Conservation (phyloP, 2,329 filamentous ascomycete species). For the Chaetothyriales sp. region DNA sequence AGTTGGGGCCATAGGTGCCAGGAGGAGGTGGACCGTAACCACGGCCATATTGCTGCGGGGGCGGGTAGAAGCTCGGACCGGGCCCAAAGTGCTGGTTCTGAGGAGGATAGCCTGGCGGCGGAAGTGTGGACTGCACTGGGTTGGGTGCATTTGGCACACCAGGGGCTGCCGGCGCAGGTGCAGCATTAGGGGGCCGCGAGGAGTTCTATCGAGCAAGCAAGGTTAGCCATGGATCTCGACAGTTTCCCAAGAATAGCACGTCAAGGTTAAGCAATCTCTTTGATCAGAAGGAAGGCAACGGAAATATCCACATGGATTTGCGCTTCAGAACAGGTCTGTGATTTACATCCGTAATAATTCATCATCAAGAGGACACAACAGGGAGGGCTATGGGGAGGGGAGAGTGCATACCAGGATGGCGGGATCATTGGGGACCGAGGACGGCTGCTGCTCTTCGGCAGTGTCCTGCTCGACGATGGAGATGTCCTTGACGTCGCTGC, state of each 20-base stretch:
- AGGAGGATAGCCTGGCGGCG: slow-evolving; percentile 26
- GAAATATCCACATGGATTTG: slow-evolving; percentile 94
- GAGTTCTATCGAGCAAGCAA: slow-evolving; percentile 23
- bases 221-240: slow-evolving; percentile 4
- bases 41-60: slow-evolving; percentile 32
- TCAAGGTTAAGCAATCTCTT: slow-evolving; percentile 16
- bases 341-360: slow-evolving; percentile 98
- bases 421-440: slow-evolving; percentile 64
- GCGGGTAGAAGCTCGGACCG: slow-evolving; percentile 34
- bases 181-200: slow-evolving; percentile 27
- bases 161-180: slow-evolving; percentile 28
- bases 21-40: slow-evolving; percentile 34
- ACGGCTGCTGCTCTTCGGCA: slow-evolving; percentile 51
- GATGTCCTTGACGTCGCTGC: slow-evolving; percentile 95
- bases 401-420: slow-evolving; percentile 74
- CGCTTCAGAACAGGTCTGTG: slow-evolving; percentile 67
- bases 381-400: slow-evolving; percentile 2
- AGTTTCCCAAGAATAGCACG: neutral
- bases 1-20: slow-evolving; percentile 45
- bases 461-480: slow-evolving; percentile 68
- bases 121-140: slow-evolving; percentile 27
- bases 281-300: slow-evolving; percentile 99
- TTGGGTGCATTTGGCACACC: slow-evolving; percentile 23
- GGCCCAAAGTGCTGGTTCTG: slow-evolving; percentile 27
- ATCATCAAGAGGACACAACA: slow-evolving; percentile 50